Evolutionary conservation across 257 asterid genomes (phyloP).

Genomic region (Solanum clarkiae): DNA sequence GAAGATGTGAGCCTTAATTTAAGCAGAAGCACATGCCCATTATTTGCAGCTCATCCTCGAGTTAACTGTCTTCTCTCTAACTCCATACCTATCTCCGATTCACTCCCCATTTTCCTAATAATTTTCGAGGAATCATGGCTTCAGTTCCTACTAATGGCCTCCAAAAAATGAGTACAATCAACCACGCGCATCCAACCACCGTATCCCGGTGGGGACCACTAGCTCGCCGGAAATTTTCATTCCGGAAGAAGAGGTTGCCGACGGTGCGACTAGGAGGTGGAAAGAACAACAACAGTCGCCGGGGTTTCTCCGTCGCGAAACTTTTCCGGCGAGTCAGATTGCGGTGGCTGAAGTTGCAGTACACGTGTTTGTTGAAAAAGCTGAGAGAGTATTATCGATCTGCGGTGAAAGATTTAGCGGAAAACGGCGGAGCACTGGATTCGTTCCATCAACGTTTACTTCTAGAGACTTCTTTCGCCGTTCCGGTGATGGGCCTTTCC

Average conservation of each 20-base stretch:
- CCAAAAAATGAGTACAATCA: not conserved
- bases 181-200: not conserved
- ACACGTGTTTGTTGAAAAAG: slow-evolving; percentile 26
- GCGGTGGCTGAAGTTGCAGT: slow-evolving; percentile 29
- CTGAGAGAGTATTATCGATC: slow-evolving; percentile 31
- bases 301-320: slow-evolving; percentile 27
- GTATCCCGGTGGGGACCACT: slow-evolving; percentile 15
- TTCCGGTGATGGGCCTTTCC: slow-evolving; percentile 66
- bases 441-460: slow-evolving; percentile 47
- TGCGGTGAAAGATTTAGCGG: slow-evolving; percentile 26
- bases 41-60: not conserved
- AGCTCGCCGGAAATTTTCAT: slow-evolving; percentile 21
- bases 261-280: slow-evolving; percentile 43
- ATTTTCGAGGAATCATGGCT: slow-evolving; percentile 10
- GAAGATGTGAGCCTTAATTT: not conserved
- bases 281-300: slow-evolving; percentile 18
- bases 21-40: not conserved
- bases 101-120: not conserved
- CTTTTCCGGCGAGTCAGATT: slow-evolving; percentile 36
- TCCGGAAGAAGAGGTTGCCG: slow-evolving; percentile 30
- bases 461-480: slow-evolving; percentile 55
- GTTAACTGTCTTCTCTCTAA: not conserved
- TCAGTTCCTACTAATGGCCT: slow-evolving; percentile 6
- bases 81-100: not conserved
- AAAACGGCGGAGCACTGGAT: slow-evolving; percentile 30